Base-by-base conservation (phyloP, 306 rosid genomes). In the Ormosia emarginata region DNA sequence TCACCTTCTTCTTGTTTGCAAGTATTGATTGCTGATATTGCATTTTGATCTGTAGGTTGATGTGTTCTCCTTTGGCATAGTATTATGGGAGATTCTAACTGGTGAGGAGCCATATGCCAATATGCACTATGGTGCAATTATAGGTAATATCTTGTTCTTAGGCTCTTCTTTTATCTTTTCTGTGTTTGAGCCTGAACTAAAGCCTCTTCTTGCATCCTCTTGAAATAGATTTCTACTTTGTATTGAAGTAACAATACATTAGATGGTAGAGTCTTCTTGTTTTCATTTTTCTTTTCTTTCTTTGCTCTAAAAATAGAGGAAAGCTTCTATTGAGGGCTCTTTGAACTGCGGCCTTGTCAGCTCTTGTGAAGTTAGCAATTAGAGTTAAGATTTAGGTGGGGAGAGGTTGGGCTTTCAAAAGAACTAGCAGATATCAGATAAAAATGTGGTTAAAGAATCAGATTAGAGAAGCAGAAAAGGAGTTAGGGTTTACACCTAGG, bases 61-160 rank as follows among this genome's bases (percentile, higher is more conserved):
- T 57, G 91, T 93, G 46, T 94, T 94, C 91, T 94, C 98, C 52
- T 94, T 94, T 70, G 98, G 98, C 44, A 93, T 94, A 47, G 97
- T 93, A 56, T 70, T 94, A 32, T 94, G 98, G 98, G 98, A 94
- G 87, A 93, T 94, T 86, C 94, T 94, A 69, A 94, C 97, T 0
- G 95, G 98, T 33, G 97, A 94, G 86, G 98, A 94, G 88, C 98
- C 98, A 4, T 94, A 94, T 59, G 98, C 97, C 80, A 93, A 94
- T 85, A 94, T 94, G 98, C 98, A 93, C 83, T 94, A 92, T 67
- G 98, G 97, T 73, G 98, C 94, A 67, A 94, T 94, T 69, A 94
- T 94, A 84, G 97, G 98, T 94, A 39, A 61, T 73, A 71, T 57
- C 71, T 68, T 17, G 39, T 67, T 30, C 67, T 75, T 46, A 61